Evolutionary conservation across 306 rosid species (phyloP).

Genomic region (Trifolium dubium): DNA sequence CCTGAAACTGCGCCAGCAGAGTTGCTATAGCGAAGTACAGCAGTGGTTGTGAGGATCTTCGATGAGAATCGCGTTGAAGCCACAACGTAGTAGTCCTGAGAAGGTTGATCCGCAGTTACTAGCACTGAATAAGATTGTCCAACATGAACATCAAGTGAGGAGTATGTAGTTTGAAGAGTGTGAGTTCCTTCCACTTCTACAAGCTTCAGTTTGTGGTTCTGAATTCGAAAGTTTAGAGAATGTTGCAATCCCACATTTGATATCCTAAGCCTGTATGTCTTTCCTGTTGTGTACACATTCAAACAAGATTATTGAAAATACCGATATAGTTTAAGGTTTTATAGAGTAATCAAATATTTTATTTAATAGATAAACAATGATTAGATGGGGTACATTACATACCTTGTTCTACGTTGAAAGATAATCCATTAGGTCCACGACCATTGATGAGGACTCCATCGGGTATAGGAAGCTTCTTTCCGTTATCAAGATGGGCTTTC

Average conservation of each 20-base stretch:
- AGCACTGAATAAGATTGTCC: slow-evolving; percentile 94
- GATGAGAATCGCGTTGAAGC: slow-evolving; percentile 75
- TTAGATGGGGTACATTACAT: not conserved
- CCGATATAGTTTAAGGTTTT: no score
- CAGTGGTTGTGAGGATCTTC: slow-evolving; percentile 68
- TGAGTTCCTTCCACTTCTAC: slow-evolving; percentile 98
- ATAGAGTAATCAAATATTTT: no score
- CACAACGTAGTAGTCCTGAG: slow-evolving; percentile 78
- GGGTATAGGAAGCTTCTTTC: slow-evolving; percentile 77
- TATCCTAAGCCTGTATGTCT: slow-evolving; percentile 92
- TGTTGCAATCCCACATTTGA: slow-evolving; percentile 88
- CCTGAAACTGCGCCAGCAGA: slow-evolving; percentile 80
- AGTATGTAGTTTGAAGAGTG: slow-evolving; percentile 80
- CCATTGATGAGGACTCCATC: slow-evolving; percentile 98
- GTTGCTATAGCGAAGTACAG: slow-evolving; percentile 76
- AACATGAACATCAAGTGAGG: slow-evolving; percentile 86
- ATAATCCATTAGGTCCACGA: slow-evolving; percentile 76
- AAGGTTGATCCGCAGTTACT: slow-evolving; percentile 86
- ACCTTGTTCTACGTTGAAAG: slow-evolving; percentile 90
- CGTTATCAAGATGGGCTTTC: slow-evolving; percentile 71
- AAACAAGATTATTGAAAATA: not conserved
- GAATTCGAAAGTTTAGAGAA: slow-evolving; percentile 90
- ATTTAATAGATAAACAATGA: not conserved
- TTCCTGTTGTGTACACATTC: slow-evolving; percentile 56
- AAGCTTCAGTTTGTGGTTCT: slow-evolving; percentile 78